Conservation (phyloP, 306 rosid genomes). For the Comarum palustre region DNA sequence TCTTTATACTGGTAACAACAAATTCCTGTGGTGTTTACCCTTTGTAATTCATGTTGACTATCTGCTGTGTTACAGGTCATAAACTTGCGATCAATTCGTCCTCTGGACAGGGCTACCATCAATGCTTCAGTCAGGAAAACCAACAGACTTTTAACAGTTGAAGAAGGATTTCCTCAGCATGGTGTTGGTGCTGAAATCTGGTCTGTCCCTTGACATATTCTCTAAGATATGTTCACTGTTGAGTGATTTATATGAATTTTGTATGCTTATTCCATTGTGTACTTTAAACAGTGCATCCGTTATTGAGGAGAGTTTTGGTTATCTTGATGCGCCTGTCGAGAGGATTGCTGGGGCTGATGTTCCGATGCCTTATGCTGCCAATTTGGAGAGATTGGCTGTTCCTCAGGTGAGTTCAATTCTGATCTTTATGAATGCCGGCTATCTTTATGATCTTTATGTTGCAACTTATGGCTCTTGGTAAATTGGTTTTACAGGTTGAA, state of each 20-base stretch:
- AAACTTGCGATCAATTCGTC: constrained; percentile 90
- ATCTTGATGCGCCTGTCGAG: constrained; percentile 97
- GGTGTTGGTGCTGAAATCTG: constrained; percentile 99
- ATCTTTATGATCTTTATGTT: background rate
- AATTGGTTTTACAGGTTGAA: constrained; percentile 59
- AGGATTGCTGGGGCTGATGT: constrained; percentile 94
- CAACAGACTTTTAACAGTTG: constrained; percentile 84
- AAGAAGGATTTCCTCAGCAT: constrained; percentile 99
- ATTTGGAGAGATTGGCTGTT: constrained; percentile 92
- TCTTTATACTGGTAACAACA: constrained; percentile 10
- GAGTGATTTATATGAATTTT: constrained; percentile 13
- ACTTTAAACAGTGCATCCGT: constrained; percentile 69
- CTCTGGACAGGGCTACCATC: constrained; percentile 84
- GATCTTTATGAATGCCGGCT: background rate
- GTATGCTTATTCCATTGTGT: constrained; percentile 1
- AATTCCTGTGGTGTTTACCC: background rate
- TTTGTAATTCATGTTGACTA: constrained; percentile 18
- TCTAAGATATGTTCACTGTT: constrained; percentile 10
- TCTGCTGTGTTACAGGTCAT: constrained; percentile 51
- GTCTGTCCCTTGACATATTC: constrained; percentile 39
- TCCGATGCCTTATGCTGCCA: constrained; percentile 99
- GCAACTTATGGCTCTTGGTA: constrained; percentile 10
- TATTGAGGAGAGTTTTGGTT: constrained; percentile 90
- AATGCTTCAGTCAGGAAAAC: constrained; percentile 94
- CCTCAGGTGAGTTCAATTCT: constrained; percentile 63